Evolutionary conservation across 305 asterid genomes (phyloP).

Genomic region (Fraxinus nigra): DNA sequence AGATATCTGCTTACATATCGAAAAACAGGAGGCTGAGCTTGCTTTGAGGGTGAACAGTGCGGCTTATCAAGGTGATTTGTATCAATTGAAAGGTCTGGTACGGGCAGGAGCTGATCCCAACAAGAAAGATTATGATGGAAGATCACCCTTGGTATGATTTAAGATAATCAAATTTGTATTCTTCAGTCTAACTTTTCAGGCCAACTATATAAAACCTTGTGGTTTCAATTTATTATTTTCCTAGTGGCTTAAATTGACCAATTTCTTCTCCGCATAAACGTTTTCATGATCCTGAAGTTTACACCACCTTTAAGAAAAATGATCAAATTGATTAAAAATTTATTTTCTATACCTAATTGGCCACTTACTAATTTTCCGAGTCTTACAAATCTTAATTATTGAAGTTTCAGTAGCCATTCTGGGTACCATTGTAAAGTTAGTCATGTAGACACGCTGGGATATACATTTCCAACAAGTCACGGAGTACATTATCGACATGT

Average conservation of each 20-base stretch:
- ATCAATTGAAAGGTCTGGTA: slow-evolving; percentile 66
- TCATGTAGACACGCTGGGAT: not conserved
- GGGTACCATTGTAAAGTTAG: not conserved
- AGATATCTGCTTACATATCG: slow-evolving; percentile 65
- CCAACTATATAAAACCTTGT: not conserved
- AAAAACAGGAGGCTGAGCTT: slow-evolving; percentile 83
- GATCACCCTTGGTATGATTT: slow-evolving; percentile 71
- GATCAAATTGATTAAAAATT: not conserved
- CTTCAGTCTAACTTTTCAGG: not conserved
- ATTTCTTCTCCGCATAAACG: not conserved
- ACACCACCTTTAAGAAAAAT: not conserved
- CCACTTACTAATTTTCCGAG: not conserved
- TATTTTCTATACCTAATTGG: not conserved
- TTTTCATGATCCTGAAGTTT: not conserved
- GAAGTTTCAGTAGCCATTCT: not conserved
- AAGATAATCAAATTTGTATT: not conserved
- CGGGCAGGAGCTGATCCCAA: slow-evolving; percentile 91
- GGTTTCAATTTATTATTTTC: not conserved
- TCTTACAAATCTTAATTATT: not conserved
- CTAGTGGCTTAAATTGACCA: not conserved
- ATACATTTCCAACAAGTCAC: not conserved
- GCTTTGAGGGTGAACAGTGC: slow-evolving; percentile 83
- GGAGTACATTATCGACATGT: not conserved
- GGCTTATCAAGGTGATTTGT: slow-evolving; percentile 72
- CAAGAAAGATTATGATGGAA: slow-evolving; percentile 78